These are phyloP conservation scores for Pyrus hybrid DNA, from an alignment of 331 rosid genomes.

Conservation along the genomic window DNA sequence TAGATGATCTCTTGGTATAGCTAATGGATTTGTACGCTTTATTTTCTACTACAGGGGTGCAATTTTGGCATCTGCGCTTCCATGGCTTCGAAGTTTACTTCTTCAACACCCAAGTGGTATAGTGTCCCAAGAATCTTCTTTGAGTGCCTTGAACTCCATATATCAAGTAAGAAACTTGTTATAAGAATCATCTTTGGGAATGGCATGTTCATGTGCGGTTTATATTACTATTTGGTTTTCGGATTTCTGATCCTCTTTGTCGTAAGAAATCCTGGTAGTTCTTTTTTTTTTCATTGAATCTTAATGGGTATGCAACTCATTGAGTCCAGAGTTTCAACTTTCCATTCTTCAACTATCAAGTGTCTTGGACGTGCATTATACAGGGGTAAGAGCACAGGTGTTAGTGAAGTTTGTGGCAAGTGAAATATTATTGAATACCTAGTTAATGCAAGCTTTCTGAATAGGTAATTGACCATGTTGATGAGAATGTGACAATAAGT, in stretches of 20 bases:
- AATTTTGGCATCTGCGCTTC: constrained; percentile 67
- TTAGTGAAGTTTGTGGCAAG: neutral
- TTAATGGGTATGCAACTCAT: too few species aligned
- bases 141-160: constrained; percentile 55
- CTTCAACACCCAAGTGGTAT: constrained; percentile 71
- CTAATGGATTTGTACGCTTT: neutral
- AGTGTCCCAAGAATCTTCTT: constrained; percentile 66
- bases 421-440: neutral
- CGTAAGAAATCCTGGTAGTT: neutral
- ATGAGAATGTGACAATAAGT: constrained; percentile 21
- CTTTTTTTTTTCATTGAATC: neutral
- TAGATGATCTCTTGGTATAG: neutral
- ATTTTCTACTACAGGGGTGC: constrained; percentile 44
- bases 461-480: constrained; percentile 51
- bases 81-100: constrained; percentile 63
- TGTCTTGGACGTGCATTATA: constrained; percentile 43
- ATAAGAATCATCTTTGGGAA: neutral
- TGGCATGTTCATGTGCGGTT: neutral
- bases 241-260: neutral
- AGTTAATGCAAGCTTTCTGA: neutral
- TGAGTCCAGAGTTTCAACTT: too few species aligned
- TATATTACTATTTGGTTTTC: neutral
- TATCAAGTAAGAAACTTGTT: constrained; percentile 47
- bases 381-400: constrained; percentile 36
- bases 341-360: neutral